These are phyloP conservation scores for Ceratobasidium sp. DNA, from an alignment of 1,284 basidiomycete genomes.

Conservation along the genomic window DNA sequence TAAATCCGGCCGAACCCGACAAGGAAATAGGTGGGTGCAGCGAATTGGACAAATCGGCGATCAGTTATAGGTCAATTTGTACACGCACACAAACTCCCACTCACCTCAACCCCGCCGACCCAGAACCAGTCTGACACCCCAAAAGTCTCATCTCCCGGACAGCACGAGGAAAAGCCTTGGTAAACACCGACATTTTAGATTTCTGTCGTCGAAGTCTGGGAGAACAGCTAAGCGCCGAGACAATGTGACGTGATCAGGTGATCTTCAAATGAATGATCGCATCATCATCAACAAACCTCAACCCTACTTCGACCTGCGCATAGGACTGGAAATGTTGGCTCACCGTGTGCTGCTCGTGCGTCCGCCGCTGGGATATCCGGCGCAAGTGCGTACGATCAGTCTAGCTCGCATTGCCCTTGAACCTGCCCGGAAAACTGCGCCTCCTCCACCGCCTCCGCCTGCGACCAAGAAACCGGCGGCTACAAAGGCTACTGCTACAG, in stretches of 20 bases:
- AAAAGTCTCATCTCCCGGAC: constrained; percentile 87
- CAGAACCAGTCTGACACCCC: constrained; percentile 79
- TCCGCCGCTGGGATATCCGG: neutral
- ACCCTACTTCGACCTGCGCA: neutral
- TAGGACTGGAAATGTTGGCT: neutral
- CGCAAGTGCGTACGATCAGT: constrained; percentile 17
- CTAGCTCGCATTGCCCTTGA: constrained; percentile 14
- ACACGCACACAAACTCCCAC: constrained; percentile 43
- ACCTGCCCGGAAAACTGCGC: constrained; percentile 6
- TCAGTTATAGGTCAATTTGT: constrained; percentile 15
- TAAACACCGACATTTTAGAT: constrained; percentile 71
- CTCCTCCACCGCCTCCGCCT: constrained; percentile 14
- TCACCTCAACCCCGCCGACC: constrained; percentile 84
- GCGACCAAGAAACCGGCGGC: neutral
- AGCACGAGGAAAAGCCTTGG: constrained; percentile 80
- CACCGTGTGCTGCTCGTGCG: constrained; percentile 10
- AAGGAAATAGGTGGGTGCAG: neutral
- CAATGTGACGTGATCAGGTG: neutral
- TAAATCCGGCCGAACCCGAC: no score
- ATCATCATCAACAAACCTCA: neutral
- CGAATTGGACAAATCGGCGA: neutral
- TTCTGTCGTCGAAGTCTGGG: no score
- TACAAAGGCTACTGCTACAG: neutral
- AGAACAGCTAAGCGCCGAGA: neutral
- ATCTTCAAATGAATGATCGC: constrained; percentile 12